These are phyloP conservation scores for Entophlyctis luteolus DNA, from an alignment of 192 early-diverging fungal species.

Conservation along the genomic window DNA sequence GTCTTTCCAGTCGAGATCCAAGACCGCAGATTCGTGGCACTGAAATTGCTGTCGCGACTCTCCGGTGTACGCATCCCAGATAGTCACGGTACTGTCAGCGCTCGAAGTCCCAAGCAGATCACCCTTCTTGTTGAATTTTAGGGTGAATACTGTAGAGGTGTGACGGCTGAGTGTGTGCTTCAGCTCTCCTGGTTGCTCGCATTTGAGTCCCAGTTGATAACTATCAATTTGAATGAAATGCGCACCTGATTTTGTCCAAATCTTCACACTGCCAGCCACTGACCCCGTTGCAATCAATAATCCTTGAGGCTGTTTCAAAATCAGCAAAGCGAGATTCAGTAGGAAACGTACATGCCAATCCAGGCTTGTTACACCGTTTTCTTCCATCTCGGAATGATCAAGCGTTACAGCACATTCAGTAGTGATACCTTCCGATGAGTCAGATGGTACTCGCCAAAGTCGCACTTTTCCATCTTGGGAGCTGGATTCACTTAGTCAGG, in stretches of 20 bases:
- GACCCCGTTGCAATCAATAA: slow-evolving; percentile 77
- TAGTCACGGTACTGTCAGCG: slow-evolving; percentile 72
- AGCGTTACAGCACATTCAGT: slow-evolving; percentile 59
- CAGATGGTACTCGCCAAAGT: slow-evolving; percentile 75
- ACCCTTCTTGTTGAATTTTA: slow-evolving; percentile 84
- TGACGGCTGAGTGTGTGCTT: slow-evolving; percentile 63
- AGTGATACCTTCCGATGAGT: slow-evolving; percentile 38
- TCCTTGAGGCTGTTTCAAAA: slow-evolving; percentile 62
- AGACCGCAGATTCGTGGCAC: slow-evolving; percentile 52
- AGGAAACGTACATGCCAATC: slow-evolving; percentile 85
- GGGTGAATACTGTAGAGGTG: slow-evolving; percentile 72
- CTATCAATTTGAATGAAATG: neutral
- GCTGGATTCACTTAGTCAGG: slow-evolving; percentile 3
- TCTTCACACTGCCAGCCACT: slow-evolving; percentile 77
- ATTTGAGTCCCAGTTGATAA: too few species aligned
- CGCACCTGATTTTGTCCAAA: slow-evolving; percentile 64
- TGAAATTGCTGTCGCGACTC: slow-evolving; percentile 69
- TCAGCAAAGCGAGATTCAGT: neutral
- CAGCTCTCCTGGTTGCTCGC: slow-evolving; percentile 48
- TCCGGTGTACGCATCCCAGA: slow-evolving; percentile 81
- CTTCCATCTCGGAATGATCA: slow-evolving; percentile 32
- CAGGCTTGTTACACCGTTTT: slow-evolving; percentile 75
- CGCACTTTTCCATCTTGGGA: slow-evolving; percentile 81
- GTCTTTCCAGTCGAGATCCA: slow-evolving; percentile 93
- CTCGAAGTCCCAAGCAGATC: slow-evolving; percentile 69